phyloP scores from a whole-genome alignment of 352 stramenopile genomes.

The Globisporangium emineosum region DNA sequence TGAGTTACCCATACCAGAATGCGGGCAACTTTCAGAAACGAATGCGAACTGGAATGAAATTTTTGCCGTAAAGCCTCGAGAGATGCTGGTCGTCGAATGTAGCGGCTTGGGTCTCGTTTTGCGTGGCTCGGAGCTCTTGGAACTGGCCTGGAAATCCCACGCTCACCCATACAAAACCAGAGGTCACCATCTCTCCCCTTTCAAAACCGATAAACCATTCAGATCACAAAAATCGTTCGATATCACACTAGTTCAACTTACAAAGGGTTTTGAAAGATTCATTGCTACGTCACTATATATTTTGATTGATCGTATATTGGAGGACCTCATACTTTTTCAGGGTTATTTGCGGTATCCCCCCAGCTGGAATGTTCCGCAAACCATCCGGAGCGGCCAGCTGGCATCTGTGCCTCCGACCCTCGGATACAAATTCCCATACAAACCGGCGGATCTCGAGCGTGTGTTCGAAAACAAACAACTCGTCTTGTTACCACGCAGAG shows the following conservation, averaged over 20 bases:
- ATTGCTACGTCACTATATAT: background rate
- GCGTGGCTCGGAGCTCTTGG: background rate
- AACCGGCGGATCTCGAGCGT: background rate
- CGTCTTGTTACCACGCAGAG: background rate
- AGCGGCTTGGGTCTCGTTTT: background rate
- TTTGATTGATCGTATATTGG: background rate
- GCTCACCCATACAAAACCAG: background rate
- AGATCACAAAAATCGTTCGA: background rate
- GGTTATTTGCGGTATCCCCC: background rate
- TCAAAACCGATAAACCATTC: background rate
- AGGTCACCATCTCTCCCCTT: background rate
- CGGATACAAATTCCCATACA: slow-evolving; percentile 9
- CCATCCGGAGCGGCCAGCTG: background rate
- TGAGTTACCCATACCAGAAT: no score
- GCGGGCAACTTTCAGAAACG: background rate
- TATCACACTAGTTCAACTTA: background rate
- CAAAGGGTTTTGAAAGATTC: background rate
- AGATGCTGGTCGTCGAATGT: background rate
- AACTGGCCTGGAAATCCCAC: background rate
- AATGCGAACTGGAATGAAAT: background rate
- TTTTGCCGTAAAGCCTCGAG: background rate
- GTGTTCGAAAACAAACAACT: background rate
- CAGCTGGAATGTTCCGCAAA: background rate
- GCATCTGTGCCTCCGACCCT: background rate
- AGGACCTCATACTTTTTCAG: background rate